Conservation (phyloP, 2,329 filamentous ascomycete genomes). For the Acrodontium crateriforme region DNA sequence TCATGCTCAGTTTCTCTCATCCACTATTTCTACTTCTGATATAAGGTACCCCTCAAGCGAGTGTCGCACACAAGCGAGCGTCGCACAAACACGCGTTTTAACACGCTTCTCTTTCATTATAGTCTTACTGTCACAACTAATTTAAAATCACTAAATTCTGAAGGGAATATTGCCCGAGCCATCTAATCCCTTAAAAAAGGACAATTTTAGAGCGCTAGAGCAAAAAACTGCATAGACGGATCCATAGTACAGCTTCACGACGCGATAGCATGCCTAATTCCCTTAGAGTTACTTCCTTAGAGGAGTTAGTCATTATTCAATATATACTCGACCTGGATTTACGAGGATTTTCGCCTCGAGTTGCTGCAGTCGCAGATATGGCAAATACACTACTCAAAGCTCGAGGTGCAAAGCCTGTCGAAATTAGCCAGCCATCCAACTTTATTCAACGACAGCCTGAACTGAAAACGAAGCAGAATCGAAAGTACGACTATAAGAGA, state of each 20-base stretch:
- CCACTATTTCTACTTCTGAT: too few species aligned
- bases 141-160: neutral
- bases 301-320: conserved; percentile 5
- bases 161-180: neutral
- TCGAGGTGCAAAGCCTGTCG: neutral
- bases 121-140: too few species aligned
- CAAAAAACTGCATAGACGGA: conserved; percentile 1
- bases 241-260: conserved; percentile 1
- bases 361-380: conserved; percentile 5
- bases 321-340: conserved; percentile 14
- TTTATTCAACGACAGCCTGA: neutral
- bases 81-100: too few species aligned
- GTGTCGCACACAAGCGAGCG: too few species aligned
- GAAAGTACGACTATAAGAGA: neutral
- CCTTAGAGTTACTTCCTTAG: conserved; percentile 2
- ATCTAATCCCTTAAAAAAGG: neutral
- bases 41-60: too few species aligned
- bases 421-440: neutral
- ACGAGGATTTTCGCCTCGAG: conserved; percentile 12
- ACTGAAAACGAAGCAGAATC: neutral
- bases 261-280: conserved; percentile 2
- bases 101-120: too few species aligned
- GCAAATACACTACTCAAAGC: neutral
- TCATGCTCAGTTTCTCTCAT: too few species aligned
- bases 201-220: neutral